Percentiles rank a stretch among this genome's conserved stretches.
phyloP scores from a whole-genome alignment of 192 early-diverging fungal genomes.

The Backusella tuberculispora region DNA sequence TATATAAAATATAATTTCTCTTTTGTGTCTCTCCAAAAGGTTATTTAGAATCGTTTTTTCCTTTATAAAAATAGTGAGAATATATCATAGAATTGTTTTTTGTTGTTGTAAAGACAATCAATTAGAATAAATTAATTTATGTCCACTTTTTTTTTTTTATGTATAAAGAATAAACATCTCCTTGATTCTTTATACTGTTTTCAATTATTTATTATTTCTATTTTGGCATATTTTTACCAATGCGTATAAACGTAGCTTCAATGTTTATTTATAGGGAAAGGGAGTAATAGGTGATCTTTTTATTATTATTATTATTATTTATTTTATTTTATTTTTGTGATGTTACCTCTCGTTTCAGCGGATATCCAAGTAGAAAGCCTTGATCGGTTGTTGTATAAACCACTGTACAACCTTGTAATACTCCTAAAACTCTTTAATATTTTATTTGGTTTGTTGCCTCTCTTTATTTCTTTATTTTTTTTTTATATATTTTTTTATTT shows the following conservation, averaged over 20 bases:
- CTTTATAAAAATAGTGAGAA: not conserved
- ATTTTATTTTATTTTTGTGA: too few relatives aligned
- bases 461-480: slow-evolving; percentile 9
- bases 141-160: not conserved
- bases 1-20: not conserved
- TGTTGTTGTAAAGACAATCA: slow-evolving; percentile 11
- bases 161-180: not conserved
- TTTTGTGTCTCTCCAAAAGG: not conserved
- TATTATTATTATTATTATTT: not conserved
- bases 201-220: not conserved
- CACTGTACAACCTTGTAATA: slow-evolving; percentile 12
- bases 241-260: not conserved
- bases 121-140: slow-evolving; percentile 12
- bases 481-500: slow-evolving; percentile 11
- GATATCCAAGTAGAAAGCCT: slow-evolving; percentile 3
- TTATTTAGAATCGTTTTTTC: not conserved
- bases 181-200: not conserved
- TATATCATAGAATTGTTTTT: not conserved
- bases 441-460: slow-evolving; percentile 19
- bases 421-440: slow-evolving; percentile 7
- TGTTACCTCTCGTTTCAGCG: not conserved
- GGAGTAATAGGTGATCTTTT: slow-evolving; percentile 9
- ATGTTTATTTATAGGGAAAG: slow-evolving; percentile 12
- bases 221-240: slow-evolving; percentile 14
- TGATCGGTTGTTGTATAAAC: slow-evolving; percentile 9